Evolutionary conservation across 257 asterid species (phyloP).

Genomic region (Nicotiana noctiflora): DNA sequence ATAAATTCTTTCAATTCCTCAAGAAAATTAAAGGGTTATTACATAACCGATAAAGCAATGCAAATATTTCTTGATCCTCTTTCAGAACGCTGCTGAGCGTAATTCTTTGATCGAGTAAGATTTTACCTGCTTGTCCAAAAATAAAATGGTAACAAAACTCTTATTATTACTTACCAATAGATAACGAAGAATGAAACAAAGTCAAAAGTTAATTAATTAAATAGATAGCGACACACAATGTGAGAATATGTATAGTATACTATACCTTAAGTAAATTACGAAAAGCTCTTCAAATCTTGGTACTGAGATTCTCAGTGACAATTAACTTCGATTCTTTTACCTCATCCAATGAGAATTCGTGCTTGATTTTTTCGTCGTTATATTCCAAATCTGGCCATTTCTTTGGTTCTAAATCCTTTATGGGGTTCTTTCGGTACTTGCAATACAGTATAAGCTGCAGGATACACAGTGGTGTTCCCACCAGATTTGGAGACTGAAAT

Average conservation of each 20-base stretch:
- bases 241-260: neutral
- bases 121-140: neutral
- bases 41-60: neutral
- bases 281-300: neutral
- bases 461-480: conserved; percentile 65
- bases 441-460: conserved; percentile 68
- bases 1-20: neutral
- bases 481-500: conserved; percentile 62
- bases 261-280: neutral
- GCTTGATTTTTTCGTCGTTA: neutral
- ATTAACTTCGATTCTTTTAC: neutral
- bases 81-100: neutral
- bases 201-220: neutral
- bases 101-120: neutral
- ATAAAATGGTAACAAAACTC: neutral
- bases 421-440: conserved; percentile 38
- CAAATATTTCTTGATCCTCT: neutral
- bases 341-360: neutral
- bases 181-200: neutral
- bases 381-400: conserved; percentile 36
- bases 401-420: conserved; percentile 18
- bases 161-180: neutral
- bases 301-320: neutral
- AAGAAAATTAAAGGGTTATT: neutral
- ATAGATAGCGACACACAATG: neutral